Conservation (phyloP, 2,329 filamentous ascomycete species). For the Nigrospora oryzae region DNA sequence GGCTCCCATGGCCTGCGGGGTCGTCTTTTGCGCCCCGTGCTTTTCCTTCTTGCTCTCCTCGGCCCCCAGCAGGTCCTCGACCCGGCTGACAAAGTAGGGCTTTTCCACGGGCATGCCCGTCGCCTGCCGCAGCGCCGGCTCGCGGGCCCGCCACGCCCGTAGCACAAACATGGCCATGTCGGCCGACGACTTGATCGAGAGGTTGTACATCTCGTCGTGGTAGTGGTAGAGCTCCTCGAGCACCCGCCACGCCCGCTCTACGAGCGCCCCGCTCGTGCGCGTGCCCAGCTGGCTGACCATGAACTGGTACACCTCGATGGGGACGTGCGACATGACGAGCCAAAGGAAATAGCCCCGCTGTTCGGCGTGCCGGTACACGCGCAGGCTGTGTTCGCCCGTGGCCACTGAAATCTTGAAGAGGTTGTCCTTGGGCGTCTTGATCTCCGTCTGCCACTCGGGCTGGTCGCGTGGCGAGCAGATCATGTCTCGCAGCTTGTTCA, state of each 20-base stretch:
- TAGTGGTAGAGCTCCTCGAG: slow-evolving; percentile 37
- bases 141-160: slow-evolving; percentile 44
- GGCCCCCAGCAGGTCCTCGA: slow-evolving; percentile 32
- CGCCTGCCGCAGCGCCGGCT: slow-evolving; percentile 26
- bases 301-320: slow-evolving; percentile 46
- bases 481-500: slow-evolving; percentile 39
- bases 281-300: slow-evolving; percentile 44
- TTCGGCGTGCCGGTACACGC: slow-evolving; percentile 31
- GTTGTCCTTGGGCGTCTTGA: slow-evolving; percentile 40
- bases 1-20: background rate
- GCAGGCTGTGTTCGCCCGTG: slow-evolving; percentile 36
- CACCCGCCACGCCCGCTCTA: slow-evolving; percentile 44
- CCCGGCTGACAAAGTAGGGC: slow-evolving; percentile 35
- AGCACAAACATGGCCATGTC: slow-evolving; percentile 38
- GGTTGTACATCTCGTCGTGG: slow-evolving; percentile 42
- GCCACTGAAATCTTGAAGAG: slow-evolving; percentile 46
- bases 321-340: slow-evolving; percentile 42
- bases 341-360: slow-evolving; percentile 40
- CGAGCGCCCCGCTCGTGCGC: slow-evolving; percentile 37
- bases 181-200: slow-evolving; percentile 32
- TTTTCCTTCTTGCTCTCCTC: slow-evolving; percentile 17
- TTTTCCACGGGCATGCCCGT: slow-evolving; percentile 27
- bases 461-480: slow-evolving; percentile 36
- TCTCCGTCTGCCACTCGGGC: slow-evolving; percentile 40
- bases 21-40: background rate